phyloP scores from a whole-genome alignment of 768 basidiomycete species.

The Mycena vitilis region DNA sequence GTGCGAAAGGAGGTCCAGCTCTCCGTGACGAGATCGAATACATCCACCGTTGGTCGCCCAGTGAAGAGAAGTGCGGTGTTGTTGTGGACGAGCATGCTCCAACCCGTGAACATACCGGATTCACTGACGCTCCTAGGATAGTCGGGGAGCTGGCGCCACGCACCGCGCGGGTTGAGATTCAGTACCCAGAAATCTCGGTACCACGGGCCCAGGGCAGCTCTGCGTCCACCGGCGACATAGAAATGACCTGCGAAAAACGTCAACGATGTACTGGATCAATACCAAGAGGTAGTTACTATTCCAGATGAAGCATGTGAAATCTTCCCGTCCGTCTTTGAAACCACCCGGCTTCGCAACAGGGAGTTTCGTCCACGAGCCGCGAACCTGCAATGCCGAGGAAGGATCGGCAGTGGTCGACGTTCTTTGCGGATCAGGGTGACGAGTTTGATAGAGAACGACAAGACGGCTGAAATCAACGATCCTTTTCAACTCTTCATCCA shows the following conservation, averaged over 20 bases:
- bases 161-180: conserved; percentile 40
- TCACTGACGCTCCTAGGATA: conserved; percentile 38
- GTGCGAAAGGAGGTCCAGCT: conserved; percentile 47
- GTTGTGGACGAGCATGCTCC: conserved; percentile 40
- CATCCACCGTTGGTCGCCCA: conserved; percentile 44
- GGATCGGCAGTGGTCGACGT: conserved; percentile 32
- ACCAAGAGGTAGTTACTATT: conserved; percentile 36
- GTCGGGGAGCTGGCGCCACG: conserved; percentile 42
- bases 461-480: no score
- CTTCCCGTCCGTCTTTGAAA: conserved; percentile 32
- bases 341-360: conserved; percentile 31
- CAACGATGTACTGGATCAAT: neutral
- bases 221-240: conserved; percentile 45
- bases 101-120: conserved; percentile 36
- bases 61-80: conserved; percentile 51
- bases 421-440: conserved; percentile 45
- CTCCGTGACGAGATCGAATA: conserved; percentile 50
- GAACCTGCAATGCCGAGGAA: conserved; percentile 43
- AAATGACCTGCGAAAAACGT: conserved; percentile 35
- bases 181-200: conserved; percentile 44
- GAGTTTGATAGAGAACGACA: conserved; percentile 26
- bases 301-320: conserved; percentile 44
- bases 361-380: conserved; percentile 51
- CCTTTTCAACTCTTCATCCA: no score
- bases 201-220: conserved; percentile 39